Base-by-base conservation (phyloP, 2,329 filamentous ascomycete species). In the Neophaeococcomyces aloes region DNA sequence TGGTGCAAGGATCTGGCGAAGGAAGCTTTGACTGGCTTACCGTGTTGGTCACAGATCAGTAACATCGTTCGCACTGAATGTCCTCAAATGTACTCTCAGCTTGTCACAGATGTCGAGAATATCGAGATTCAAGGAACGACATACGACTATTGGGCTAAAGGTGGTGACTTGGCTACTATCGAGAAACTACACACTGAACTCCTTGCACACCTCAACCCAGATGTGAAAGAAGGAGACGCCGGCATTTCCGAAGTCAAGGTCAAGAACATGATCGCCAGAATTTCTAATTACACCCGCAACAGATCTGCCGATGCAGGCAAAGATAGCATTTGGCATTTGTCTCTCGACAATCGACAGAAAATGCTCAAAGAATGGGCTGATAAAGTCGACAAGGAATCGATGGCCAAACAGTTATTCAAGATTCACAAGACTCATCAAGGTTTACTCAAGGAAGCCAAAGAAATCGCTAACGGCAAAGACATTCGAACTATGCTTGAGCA, bases 111-210 rank as follows among this genome's bases (percentile, higher is more conserved):
- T 19, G 23, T 32, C n/a, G 31, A 32, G 13, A 18, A 39, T 29
- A 23, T 8, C 19, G 31, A 32, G 5, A 50, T 46, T 7, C 48
- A 51, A 25, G 39, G 48, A 7, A 56, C 56, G 35, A 50, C 53
- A 2, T 59, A 55, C 37, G 52, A 56, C 25, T 56, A 53, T 37
- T 59, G 56, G 56, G 50, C 46, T 8, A 45, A 37, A 19, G 56
- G 56, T 31, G 55, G 56, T 13, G 56, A 59, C 38, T 34, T 59
- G 10, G 43, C 49, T 18, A 53, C 52, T 18, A 44, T 57, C 17
- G 46, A 51, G 13, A 40, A 49, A 18, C 38, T 59, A 44, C 52
- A 52, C 37, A 42, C 48, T 18, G 56, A 58, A 29, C 48, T 59
- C 7, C 45, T 10, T 37, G 8, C 15, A 17, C 23, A 27, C 15